A percentile compares a stretch with the other conserved stretches of the same genome.
Evolutionary conservation across 768 basidiomycete genomes (phyloP).

Genomic region (Mycena kentingensis): DNA sequence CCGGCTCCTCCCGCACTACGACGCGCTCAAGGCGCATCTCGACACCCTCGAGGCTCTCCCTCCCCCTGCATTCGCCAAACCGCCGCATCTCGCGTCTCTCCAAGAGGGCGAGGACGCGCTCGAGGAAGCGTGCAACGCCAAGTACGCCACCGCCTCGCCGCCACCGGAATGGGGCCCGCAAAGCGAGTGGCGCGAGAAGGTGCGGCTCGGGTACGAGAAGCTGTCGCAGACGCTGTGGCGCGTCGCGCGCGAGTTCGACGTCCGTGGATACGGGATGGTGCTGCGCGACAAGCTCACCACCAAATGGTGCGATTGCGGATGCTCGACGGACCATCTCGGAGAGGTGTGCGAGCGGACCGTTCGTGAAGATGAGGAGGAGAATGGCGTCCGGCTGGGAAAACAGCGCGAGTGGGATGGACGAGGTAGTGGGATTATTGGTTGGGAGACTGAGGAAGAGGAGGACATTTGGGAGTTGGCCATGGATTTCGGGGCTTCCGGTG

Average conservation of each 20-base stretch:
- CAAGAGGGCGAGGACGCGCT: slow-evolving; percentile 60
- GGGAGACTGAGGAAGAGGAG: slow-evolving; percentile 76
- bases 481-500: slow-evolving; percentile 51
- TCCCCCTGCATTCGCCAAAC: slow-evolving; percentile 59
- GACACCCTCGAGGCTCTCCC: slow-evolving; percentile 62
- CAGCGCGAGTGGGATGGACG: slow-evolving; percentile 78
- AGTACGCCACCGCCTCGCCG: slow-evolving; percentile 42
- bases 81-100: slow-evolving; percentile 62
- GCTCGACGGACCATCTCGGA: slow-evolving; percentile 75
- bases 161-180: slow-evolving; percentile 48
- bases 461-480: slow-evolving; percentile 75
- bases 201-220: slow-evolving; percentile 66
- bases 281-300: slow-evolving; percentile 70
- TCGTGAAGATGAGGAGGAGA: slow-evolving; percentile 67
- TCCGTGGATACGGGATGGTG: slow-evolving; percentile 69
- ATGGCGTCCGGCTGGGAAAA: slow-evolving; percentile 60
- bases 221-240: slow-evolving; percentile 67
- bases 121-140: slow-evolving; percentile 65
- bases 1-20: slow-evolving; percentile 61
- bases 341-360: slow-evolving; percentile 78
- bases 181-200: slow-evolving; percentile 56
- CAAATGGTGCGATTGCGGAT: slow-evolving; percentile 83
- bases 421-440: slow-evolving; percentile 70
- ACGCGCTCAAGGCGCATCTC: slow-evolving; percentile 62
- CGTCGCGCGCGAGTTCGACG: slow-evolving; percentile 70